Conservation (phyloP, 139 green algal species). For the Asterochloris sp. region DNA sequence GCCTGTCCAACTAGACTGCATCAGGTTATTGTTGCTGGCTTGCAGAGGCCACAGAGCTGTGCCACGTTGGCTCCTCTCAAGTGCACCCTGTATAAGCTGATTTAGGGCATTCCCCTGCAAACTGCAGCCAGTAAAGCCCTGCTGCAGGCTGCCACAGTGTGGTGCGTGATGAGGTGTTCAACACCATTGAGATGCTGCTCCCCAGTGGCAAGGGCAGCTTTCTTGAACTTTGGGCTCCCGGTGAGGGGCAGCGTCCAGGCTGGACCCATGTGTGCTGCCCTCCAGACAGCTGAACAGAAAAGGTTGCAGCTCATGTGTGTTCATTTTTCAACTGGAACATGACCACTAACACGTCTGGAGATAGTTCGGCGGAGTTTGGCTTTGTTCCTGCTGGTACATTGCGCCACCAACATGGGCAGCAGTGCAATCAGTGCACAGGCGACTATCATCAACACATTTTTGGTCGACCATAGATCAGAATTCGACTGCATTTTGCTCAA, state of each 20-base stretch:
- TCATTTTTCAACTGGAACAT: too few relatives aligned
- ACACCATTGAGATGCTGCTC: slow-evolving; percentile 80
- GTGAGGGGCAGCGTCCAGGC: slow-evolving; percentile 32
- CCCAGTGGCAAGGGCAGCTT: slow-evolving; percentile 57
- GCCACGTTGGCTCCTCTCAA: background rate
- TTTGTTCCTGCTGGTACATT: too few relatives aligned
- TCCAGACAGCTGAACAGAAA: too few relatives aligned
- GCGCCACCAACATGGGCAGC: too few relatives aligned
- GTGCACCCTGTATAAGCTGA: background rate
- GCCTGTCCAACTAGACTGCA: too few relatives aligned
- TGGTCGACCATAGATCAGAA: background rate
- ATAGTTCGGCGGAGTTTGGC: too few relatives aligned
- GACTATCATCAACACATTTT: too few relatives aligned
- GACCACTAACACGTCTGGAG: too few relatives aligned
- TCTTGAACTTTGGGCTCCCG: slow-evolving; percentile 62
- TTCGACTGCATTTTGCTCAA: slow-evolving; percentile 7
- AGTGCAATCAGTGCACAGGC: too few relatives aligned
- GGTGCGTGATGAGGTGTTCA: slow-evolving; percentile 57
- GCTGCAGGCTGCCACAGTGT: slow-evolving; percentile 4
- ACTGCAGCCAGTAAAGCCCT: background rate
- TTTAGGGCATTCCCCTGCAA: background rate
- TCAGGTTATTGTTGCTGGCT: background rate
- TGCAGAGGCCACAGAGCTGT: background rate
- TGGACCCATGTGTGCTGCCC: slow-evolving; percentile 44
- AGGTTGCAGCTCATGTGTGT: too few relatives aligned